Conservation (phyloP, 257 asterid genomes). For the Lantana camara region DNA sequence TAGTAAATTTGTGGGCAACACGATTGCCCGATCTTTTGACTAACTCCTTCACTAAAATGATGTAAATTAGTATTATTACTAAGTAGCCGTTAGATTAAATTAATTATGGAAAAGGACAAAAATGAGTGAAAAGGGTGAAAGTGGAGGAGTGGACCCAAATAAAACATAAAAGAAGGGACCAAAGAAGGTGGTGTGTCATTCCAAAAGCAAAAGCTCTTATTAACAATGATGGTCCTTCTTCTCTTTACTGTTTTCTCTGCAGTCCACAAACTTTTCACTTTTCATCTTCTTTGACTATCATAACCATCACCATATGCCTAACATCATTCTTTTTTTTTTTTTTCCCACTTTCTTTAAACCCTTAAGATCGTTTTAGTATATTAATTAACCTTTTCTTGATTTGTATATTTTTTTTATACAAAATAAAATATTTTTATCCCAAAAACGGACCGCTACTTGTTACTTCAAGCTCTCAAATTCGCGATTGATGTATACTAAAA, state of each 20-base stretch:
- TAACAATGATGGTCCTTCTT: slow-evolving; percentile 38
- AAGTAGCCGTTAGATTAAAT: slow-evolving; percentile 33
- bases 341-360: too few relatives aligned
- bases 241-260: slow-evolving; percentile 33
- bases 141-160: slow-evolving; percentile 51
- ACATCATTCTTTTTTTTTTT: too few relatives aligned
- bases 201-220: slow-evolving; percentile 45
- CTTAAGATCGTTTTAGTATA: too few relatives aligned
- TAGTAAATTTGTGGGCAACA: too few relatives aligned
- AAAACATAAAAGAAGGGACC: slow-evolving; percentile 15
- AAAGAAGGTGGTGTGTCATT: slow-evolving; percentile 44
- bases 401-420: too few relatives aligned
- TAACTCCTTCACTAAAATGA: slow-evolving; percentile 9
- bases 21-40: too few relatives aligned
- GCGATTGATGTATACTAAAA: too few relatives aligned
- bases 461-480: too few relatives aligned
- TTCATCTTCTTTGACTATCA: slow-evolving; percentile 47
- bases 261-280: slow-evolving; percentile 36
- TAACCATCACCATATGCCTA: slow-evolving; percentile 23
- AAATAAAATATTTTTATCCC: too few relatives aligned
- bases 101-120: slow-evolving; percentile 5
- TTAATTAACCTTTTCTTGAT: too few relatives aligned
- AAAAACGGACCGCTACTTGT: too few relatives aligned
- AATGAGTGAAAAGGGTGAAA: slow-evolving; percentile 24
- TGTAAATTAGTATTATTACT: neutral